Evolutionary conservation across 257 asterid species (phyloP).

Genomic region (Parsonsia alboflavescens): DNA sequence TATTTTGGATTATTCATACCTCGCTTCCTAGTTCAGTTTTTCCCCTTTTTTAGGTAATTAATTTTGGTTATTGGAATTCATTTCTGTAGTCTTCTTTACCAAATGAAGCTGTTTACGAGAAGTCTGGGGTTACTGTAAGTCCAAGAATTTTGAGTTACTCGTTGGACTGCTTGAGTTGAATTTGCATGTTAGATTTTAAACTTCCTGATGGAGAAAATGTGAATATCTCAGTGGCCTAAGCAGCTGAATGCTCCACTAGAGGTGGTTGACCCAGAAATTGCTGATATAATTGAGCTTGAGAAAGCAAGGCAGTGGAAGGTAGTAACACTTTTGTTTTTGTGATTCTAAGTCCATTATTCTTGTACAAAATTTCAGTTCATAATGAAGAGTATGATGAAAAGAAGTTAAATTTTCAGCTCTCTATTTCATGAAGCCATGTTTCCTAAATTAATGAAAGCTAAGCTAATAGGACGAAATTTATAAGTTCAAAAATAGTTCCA

Average conservation of each 20-base stretch:
- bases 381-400: background rate
- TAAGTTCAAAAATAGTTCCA: background rate
- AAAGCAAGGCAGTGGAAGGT: slow-evolving; percentile 99
- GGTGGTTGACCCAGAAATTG: slow-evolving; percentile 83
- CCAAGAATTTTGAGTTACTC: background rate
- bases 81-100: slow-evolving; percentile 65
- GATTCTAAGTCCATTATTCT: background rate
- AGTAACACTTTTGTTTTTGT: background rate
- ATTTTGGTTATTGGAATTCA: background rate
- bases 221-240: slow-evolving; percentile 62
- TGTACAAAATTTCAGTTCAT: background rate
- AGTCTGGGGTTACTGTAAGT: slow-evolving; percentile 64
- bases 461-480: background rate
- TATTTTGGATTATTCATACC: background rate
- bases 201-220: slow-evolving; percentile 1
- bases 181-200: background rate
- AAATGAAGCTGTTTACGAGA: slow-evolving; percentile 69
- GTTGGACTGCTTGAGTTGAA: background rate
- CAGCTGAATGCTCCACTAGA: slow-evolving; percentile 77
- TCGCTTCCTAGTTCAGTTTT: background rate
- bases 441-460: background rate
- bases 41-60: background rate
- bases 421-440: background rate
- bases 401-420: background rate
- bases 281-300: slow-evolving; percentile 88